phyloP scores from a whole-genome alignment of 83 land plant species.

The Diphasiastrum complanatum region DNA sequence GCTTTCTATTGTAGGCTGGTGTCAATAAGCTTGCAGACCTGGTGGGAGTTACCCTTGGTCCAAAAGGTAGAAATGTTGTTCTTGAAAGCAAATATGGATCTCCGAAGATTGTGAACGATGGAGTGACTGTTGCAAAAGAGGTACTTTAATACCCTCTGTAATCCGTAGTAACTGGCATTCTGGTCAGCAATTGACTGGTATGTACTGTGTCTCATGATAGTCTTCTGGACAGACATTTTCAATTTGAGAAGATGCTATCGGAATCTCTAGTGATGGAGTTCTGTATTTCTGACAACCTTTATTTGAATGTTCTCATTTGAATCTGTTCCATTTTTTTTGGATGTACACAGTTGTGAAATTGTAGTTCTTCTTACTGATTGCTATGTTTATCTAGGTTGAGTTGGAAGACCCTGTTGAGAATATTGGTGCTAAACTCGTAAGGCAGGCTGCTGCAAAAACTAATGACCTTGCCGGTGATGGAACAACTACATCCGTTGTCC shows the following conservation, averaged over 20 bases:
- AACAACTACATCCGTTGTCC: constrained; percentile 90
- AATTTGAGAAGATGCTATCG: background rate
- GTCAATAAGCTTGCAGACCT: constrained; percentile 20
- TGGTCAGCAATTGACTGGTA: too few species aligned
- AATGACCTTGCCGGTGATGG: constrained; percentile 98
- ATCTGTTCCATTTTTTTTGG: too few species aligned
- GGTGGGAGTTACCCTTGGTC: constrained; percentile 26
- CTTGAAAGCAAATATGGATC: constrained; percentile 30
- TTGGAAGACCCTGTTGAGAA: constrained; percentile 97
- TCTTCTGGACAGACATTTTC: too few species aligned
- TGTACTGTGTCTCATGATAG: too few species aligned
- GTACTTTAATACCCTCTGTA: constrained; percentile 16
- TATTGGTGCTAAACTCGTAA: constrained; percentile 90
- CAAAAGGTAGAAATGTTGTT: constrained; percentile 25
- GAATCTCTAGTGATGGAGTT: background rate
- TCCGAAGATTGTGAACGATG: constrained; percentile 60
- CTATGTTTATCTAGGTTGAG: constrained; percentile 65
- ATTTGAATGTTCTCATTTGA: background rate
- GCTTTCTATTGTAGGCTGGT: constrained; percentile 29
- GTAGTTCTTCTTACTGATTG: background rate
- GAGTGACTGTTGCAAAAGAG: constrained; percentile 44
- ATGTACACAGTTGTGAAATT: background rate
- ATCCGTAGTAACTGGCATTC: too few species aligned
- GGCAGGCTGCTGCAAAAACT: constrained; percentile 92
- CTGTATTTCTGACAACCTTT: too few species aligned